Evolutionary conservation across 225 moss, liverwort and hornwort species (phyloP).

Genomic region (Thuidium tamariscinum): DNA sequence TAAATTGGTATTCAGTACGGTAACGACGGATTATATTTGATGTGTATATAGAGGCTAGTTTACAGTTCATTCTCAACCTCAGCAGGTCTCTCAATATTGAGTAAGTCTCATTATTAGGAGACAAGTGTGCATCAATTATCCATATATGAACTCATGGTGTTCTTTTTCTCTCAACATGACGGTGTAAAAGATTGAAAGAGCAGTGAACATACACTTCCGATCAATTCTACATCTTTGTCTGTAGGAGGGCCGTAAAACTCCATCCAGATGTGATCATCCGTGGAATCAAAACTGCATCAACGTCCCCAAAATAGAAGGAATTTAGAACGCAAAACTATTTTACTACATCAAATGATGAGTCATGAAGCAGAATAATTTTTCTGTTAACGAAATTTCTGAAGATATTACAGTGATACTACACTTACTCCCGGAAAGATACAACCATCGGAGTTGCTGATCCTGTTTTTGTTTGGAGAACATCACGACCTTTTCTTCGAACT

Average conservation of each 20-base stretch:
- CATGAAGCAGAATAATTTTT: background rate
- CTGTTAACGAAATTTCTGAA: background rate
- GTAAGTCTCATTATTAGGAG: background rate
- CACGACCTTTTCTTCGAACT: constrained; percentile 77
- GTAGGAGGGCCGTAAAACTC: constrained; percentile 80
- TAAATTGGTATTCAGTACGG: background rate
- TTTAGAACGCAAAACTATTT: background rate
- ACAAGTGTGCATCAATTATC: background rate
- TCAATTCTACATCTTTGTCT: constrained; percentile 63
- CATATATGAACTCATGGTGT: background rate
- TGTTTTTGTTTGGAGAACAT: constrained; percentile 58
- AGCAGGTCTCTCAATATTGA: background rate
- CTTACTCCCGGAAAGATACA: constrained; percentile 78
- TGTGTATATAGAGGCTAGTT: background rate
- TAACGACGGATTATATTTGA: background rate
- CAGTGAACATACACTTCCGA: constrained; percentile 66
- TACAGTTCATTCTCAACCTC: background rate
- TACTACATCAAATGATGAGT: background rate
- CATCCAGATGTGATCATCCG: constrained; percentile 69
- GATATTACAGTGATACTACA: background rate
- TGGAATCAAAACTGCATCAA: constrained; percentile 70
- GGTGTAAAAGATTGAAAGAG: background rate
- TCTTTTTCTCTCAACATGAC: background rate
- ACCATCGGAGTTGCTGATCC: constrained; percentile 66
- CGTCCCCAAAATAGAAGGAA: background rate